phyloP scores from a whole-genome alignment of 805 yeast species.

The Pichia californica region DNA sequence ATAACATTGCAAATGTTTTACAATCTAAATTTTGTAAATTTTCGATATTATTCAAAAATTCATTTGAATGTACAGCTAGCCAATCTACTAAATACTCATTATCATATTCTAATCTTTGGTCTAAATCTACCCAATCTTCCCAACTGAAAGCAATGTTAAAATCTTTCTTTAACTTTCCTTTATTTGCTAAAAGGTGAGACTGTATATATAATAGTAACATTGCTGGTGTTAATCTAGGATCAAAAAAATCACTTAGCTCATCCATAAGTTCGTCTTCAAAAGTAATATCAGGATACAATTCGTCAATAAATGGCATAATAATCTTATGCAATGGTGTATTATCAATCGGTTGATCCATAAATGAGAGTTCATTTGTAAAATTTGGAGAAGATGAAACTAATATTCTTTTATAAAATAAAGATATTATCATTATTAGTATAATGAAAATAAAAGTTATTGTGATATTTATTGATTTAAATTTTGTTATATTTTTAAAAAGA shows the following conservation, averaged over 20 bases:
- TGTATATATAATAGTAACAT: constrained; percentile 12
- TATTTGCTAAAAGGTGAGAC: constrained; percentile 1
- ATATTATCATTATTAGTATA: neutral
- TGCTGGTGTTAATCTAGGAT: constrained; percentile 15
- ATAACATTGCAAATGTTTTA: constrained; percentile 13
- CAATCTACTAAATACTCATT: constrained; percentile 15
- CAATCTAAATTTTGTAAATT: constrained; percentile 7
- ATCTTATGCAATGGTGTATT: constrained; percentile 11
- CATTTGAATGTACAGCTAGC: constrained; percentile 10
- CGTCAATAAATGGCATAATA: constrained; percentile 9
- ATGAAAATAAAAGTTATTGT: neutral
- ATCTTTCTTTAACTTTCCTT: constrained; percentile 5
- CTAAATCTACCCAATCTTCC: constrained; percentile 28
- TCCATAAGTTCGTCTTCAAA: neutral
- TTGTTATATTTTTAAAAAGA: neutral
- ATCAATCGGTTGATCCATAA: neutral
- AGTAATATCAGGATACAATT: constrained; percentile 6
- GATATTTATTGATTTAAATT: neutral
- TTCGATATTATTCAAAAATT: constrained; percentile 4
- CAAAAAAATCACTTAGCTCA: constrained; percentile 7
- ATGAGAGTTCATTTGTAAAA: neutral
- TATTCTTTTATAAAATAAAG: neutral
- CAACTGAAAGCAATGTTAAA: constrained; percentile 25
- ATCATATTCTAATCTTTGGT: constrained; percentile 19
- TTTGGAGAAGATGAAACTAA: neutral